Evolutionary conservation across 768 basidiomycete species (phyloP), one percentile per base, ranked within the genome.

Genomic region (Pulveroboletus sp.): DNA sequence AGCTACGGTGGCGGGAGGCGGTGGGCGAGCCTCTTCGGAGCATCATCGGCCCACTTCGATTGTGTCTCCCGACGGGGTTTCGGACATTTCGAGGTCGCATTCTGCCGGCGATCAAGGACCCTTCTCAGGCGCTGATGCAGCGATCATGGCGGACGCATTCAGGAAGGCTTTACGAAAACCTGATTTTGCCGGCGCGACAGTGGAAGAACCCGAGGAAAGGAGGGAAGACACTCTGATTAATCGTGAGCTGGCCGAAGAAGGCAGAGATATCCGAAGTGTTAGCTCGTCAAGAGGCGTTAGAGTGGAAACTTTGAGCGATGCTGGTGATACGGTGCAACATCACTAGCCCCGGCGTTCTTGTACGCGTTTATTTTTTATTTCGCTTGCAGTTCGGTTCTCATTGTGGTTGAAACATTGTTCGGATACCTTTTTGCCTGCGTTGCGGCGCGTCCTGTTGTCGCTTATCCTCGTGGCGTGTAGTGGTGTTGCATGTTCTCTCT

Each of bases 81-180:
- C 89, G 41, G 83, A 81, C 7, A 80, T 83, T 41, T 86, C 84
- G 28, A 75, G 79, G 42, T 67, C 77, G 8, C 78, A 78, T 35
- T 81, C 80, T 36, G 73, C 76, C 41, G 80, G 81, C 46, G 83
- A 84, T 47, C 73, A 80, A 38, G 87, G 80, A 10, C 85, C 83
- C 9, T 86, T 93, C 69, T 85, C 84, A 39, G 84, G 81, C 17
- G 84, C 86, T 18, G 92, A 95, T 68, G 93, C 93, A 46, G 89
- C 89, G 35, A 88, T 93, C 64, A 89, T 94, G 82, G 91, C 92
- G 36, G 85, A 91, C 71, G 93, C 93, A 6, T 95, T 94, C 71
- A 76, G 93, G 60, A 82, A 86, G 66, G 88, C 87, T 56, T 73
- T 95, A 62, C 78, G 92, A 65, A 92, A 92, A 66, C 92, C 93